Evolutionary conservation across 306 rosid species (phyloP).

Genomic region (Fragaria vesca): DNA sequence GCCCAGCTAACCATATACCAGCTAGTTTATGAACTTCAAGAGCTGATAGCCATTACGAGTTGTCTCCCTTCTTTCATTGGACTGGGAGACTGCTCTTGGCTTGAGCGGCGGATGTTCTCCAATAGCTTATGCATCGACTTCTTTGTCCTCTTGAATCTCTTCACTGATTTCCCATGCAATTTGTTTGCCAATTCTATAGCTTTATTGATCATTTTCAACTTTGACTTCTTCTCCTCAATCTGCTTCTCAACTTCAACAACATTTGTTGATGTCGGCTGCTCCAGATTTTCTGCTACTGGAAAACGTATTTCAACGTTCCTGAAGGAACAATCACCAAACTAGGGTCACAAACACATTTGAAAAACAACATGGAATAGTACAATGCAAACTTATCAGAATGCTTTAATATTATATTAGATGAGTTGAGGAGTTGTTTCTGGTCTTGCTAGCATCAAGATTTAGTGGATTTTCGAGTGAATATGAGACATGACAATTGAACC

Average conservation of each 20-base stretch:
- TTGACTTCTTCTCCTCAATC: constrained; percentile 21
- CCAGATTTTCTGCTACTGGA: constrained; percentile 27
- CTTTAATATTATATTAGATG: too few relatives aligned
- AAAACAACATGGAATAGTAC: too few relatives aligned
- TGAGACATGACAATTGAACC: too few relatives aligned
- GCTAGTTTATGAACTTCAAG: not conserved
- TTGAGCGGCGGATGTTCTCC: not conserved
- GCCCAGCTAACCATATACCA: not conserved
- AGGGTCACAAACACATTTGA: not conserved
- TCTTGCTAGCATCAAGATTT: too few relatives aligned
- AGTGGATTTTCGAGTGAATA: too few relatives aligned
- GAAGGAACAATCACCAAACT: constrained; percentile 15
- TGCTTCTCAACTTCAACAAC: constrained; percentile 3
- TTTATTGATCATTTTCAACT: not conserved
- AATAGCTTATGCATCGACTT: not conserved
- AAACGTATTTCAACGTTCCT: constrained; percentile 48
- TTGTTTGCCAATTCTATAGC: not conserved
- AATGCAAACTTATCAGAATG: too few relatives aligned
- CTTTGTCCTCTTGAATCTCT: constrained; percentile 14
- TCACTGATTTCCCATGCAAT: not conserved
- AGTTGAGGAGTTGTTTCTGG: too few relatives aligned
- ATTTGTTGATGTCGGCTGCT: not conserved
- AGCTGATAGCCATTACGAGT: not conserved
- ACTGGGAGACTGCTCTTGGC: not conserved
- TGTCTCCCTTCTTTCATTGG: not conserved